These are phyloP conservation scores for Pyrus bretschneideri DNA, from an alignment of 306 rosid species.

Conservation along the genomic window DNA sequence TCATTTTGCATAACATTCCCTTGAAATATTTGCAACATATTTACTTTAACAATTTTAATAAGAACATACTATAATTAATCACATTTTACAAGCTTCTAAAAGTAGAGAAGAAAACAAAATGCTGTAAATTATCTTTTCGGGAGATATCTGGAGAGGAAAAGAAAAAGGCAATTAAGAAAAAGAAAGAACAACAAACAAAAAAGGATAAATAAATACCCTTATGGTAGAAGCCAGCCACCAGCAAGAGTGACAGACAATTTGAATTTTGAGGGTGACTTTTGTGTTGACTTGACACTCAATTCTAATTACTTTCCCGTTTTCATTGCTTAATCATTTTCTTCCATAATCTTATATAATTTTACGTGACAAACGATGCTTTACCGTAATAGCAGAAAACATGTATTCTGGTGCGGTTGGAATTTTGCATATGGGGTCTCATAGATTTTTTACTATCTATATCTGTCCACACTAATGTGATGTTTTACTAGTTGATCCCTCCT, in stretches of 20 bases:
- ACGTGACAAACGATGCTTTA: too few species aligned
- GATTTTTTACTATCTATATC: neutral
- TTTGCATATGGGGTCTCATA: neutral
- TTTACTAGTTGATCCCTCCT: neutral
- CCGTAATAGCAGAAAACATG: too few species aligned
- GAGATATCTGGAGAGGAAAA: neutral
- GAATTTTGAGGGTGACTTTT: conserved; percentile 33
- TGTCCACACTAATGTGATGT: neutral
- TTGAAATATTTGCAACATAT: too few species aligned
- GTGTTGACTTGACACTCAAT: conserved; percentile 49
- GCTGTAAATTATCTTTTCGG: neutral
- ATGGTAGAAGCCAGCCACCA: neutral
- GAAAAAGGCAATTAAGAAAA: neutral
- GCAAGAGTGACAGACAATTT: neutral
- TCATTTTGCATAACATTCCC: neutral
- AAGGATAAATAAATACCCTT: neutral
- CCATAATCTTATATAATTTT: neutral
- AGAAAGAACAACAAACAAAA: neutral
- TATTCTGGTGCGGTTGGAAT: too few species aligned
- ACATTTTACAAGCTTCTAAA: neutral
- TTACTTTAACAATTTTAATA: neutral
- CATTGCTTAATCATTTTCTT: conserved; percentile 23
- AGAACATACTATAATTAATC: neutral
- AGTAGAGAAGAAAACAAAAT: neutral
- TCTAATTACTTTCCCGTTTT: conserved; percentile 22